Evolutionary conservation across 2,329 filamentous ascomycete species (phyloP).

Genomic region (Fusarium odoratissimum): DNA sequence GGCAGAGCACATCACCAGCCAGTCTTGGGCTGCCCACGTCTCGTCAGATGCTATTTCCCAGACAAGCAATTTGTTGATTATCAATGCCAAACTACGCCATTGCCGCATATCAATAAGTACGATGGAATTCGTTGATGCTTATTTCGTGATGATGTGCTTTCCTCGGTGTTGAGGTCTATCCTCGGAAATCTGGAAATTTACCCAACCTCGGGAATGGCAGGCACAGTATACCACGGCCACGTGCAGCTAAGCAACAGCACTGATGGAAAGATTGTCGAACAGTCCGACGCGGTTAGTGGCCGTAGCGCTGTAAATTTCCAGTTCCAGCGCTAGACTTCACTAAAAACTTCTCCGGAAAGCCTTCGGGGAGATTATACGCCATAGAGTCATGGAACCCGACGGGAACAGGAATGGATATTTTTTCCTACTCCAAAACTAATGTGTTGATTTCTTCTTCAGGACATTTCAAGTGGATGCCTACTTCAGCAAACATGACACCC

Average conservation of each 20-base stretch:
- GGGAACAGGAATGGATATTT: not conserved
- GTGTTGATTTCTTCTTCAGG: slow-evolving; percentile 4
- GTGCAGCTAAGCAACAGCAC: not conserved
- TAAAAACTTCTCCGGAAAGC: slow-evolving; percentile 7
- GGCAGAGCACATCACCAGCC: slow-evolving; percentile 11
- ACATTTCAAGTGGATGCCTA: not conserved
- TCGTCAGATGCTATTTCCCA: slow-evolving; percentile 5
- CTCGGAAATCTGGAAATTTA: slow-evolving; percentile 11
- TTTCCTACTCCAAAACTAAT: slow-evolving; percentile 2
- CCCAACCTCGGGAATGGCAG: slow-evolving; percentile 1
- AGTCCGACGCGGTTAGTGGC: not conserved
- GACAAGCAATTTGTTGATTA: slow-evolving; percentile 3
- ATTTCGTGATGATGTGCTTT: slow-evolving; percentile 7
- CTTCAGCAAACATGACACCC: not conserved
- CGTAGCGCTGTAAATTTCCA: slow-evolving; percentile 11
- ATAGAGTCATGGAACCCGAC: slow-evolving; percentile 1
- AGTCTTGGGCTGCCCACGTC: slow-evolving; percentile 3
- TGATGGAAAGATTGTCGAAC: slow-evolving; percentile 1
- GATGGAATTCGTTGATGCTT: not conserved
- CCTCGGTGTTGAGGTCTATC: not conserved
- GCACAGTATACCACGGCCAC: not conserved
- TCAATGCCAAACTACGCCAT: not conserved
- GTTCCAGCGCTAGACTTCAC: slow-evolving; percentile 9
- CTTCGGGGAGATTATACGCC: not conserved
- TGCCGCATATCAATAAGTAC: not conserved